phyloP scores from a whole-genome alignment of 2,329 filamentous ascomycete species.

The Dothistroma pini region DNA sequence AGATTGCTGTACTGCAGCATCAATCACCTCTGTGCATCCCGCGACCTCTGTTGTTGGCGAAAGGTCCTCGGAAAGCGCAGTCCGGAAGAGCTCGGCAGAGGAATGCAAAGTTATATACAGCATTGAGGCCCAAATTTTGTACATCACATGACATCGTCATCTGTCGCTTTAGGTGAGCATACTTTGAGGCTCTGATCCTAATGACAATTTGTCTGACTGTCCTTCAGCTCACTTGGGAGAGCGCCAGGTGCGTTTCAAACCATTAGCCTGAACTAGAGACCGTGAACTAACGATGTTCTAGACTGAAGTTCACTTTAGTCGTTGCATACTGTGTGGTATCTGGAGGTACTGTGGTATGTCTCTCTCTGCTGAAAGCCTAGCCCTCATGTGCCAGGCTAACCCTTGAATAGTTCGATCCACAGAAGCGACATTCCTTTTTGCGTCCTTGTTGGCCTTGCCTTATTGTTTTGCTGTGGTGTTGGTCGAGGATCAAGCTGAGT shows the following conservation, averaged over 20 bases:
- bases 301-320: conserved; percentile 5
- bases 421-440: conserved; percentile 1
- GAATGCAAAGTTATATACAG: background rate
- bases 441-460: background rate
- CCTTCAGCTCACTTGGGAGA: background rate
- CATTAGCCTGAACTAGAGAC: background rate
- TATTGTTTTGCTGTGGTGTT: background rate
- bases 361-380: background rate
- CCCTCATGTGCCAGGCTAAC: background rate
- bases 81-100: background rate
- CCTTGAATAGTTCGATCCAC: background rate
- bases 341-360: conserved; percentile 3
- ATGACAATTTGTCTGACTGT: background rate
- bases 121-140: background rate
- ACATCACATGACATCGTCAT: background rate
- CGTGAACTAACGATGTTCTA: background rate
- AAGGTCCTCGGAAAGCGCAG: background rate
- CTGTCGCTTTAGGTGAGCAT: background rate
- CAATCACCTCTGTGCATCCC: too few species aligned
- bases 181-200: too few species aligned
- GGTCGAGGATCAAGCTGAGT: background rate
- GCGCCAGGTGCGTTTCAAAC: background rate
- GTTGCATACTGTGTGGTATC: conserved; percentile 4
- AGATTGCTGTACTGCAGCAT: too few species aligned
- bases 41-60: too few species aligned